Conservation (phyloP, 257 asterid genomes). For the Paraleonurus japonicus region DNA sequence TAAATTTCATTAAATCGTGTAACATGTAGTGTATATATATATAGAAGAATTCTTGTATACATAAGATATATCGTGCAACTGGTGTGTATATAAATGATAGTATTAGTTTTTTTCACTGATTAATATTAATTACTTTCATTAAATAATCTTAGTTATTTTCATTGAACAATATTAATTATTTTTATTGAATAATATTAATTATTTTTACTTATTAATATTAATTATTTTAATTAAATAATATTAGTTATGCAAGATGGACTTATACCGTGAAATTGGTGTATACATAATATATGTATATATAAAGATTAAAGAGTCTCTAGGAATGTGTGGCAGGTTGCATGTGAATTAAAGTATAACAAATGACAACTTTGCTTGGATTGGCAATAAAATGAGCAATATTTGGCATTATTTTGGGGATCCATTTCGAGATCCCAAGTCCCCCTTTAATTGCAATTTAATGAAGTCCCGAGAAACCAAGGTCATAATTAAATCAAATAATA, state of each 20-base stretch:
- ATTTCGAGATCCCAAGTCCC: constrained; percentile 33
- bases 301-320: constrained; percentile 16
- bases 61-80: no score
- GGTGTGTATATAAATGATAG: no score
- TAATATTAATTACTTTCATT: no score
- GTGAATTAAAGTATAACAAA: constrained; percentile 16
- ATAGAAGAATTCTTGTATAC: no score
- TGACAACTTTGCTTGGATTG: constrained; percentile 38
- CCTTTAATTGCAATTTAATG: constrained; percentile 18
- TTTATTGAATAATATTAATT: no score
- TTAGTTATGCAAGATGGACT: no score
- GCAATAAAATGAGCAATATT: constrained; percentile 28
- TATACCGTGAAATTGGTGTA: no score
- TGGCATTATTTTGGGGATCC: constrained; percentile 38
- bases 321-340: constrained; percentile 26
- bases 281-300: not conserved
- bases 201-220: no score
- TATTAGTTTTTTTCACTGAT: no score
- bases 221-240: no score
- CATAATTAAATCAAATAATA: constrained; percentile 1
- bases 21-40: not conserved
- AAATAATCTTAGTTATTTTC: no score
- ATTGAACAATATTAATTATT: no score
- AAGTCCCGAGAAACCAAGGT: constrained; percentile 24
- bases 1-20: not conserved